Conservation (phyloP, 345 rosid species). For the Zanthoxylum bungeanum region DNA sequence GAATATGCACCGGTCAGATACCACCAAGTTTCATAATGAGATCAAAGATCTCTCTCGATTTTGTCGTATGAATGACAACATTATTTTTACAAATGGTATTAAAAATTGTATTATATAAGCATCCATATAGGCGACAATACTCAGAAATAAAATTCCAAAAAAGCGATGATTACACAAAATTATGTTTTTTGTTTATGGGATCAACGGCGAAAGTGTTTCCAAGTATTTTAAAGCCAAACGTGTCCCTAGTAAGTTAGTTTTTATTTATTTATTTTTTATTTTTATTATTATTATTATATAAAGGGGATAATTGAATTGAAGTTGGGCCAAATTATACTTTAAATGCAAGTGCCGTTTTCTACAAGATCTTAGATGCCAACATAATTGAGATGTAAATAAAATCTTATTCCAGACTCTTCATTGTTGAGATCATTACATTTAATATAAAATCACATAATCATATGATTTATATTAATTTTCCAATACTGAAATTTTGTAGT, state of each 20-base stretch:
- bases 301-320: neutral
- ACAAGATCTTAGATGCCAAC: too few relatives aligned
- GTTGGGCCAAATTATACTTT: neutral
- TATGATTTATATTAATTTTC: too few relatives aligned
- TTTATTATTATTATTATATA: too few relatives aligned
- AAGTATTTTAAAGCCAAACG: neutral
- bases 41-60: neutral
- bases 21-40: constrained; percentile 3
- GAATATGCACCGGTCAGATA: too few relatives aligned
- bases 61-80: neutral
- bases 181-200: constrained; percentile 7
- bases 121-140: neutral
- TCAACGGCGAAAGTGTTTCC: neutral
- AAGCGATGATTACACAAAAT: neutral
- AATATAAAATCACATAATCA: neutral
- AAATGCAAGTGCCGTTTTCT: too few relatives aligned
- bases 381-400: too few relatives aligned
- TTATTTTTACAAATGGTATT: neutral
- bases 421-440: too few relatives aligned
- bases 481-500: neutral
- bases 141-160: too few relatives aligned
- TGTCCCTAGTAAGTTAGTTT: neutral
- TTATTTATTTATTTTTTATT: too few relatives aligned
- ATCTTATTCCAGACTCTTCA: too few relatives aligned
- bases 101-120: neutral